Evolutionary conservation across 106 monocot species (phyloP).

Genomic region (Allium cepa): DNA sequence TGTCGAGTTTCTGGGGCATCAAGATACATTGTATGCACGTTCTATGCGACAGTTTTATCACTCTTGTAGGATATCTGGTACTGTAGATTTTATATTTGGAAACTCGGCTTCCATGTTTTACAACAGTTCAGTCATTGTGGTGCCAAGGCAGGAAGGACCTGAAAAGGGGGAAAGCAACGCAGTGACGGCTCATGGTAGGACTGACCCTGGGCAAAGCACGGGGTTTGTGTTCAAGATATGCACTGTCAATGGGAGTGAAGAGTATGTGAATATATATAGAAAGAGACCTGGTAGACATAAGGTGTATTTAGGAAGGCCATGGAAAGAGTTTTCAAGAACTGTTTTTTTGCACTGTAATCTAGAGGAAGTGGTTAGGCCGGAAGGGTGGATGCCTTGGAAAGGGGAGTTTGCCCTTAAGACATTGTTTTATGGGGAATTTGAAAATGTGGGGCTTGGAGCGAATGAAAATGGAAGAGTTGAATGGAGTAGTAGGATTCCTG

Average conservation of each 20-base stretch:
- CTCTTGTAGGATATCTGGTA: slow-evolving; percentile 59
- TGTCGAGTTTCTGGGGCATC: slow-evolving; percentile 85
- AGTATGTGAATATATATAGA: slow-evolving; percentile 42
- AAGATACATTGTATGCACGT: slow-evolving; percentile 87
- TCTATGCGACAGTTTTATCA: slow-evolving; percentile 76
- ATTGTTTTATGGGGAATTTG: slow-evolving; percentile 74
- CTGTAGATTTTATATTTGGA: slow-evolving; percentile 84
- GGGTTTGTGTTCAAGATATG: slow-evolving; percentile 78
- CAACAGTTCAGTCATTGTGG: slow-evolving; percentile 36
- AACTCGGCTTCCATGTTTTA: slow-evolving; percentile 75
- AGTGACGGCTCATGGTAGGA: slow-evolving; percentile 78
- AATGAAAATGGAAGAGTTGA: slow-evolving; percentile 39
- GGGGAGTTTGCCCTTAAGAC: slow-evolving; percentile 74
- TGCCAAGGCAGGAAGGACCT: slow-evolving; percentile 42
- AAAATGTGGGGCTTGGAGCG: slow-evolving; percentile 60
- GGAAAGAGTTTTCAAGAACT: slow-evolving; percentile 89
- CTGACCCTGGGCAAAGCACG: slow-evolving; percentile 77
- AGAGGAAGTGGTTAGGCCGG: slow-evolving; percentile 51
- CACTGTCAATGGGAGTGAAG: slow-evolving; percentile 48
- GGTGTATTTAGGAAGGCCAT: slow-evolving; percentile 81
- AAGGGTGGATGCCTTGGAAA: slow-evolving; percentile 84
- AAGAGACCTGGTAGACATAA: slow-evolving; percentile 41
- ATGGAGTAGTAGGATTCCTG: slow-evolving; percentile 64
- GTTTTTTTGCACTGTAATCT: slow-evolving; percentile 55
- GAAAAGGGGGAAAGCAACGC: slow-evolving; percentile 71